phyloP scores from a whole-genome alignment of 192 early-diverging fungal genomes.

The Anaeromyces robustus region DNA sequence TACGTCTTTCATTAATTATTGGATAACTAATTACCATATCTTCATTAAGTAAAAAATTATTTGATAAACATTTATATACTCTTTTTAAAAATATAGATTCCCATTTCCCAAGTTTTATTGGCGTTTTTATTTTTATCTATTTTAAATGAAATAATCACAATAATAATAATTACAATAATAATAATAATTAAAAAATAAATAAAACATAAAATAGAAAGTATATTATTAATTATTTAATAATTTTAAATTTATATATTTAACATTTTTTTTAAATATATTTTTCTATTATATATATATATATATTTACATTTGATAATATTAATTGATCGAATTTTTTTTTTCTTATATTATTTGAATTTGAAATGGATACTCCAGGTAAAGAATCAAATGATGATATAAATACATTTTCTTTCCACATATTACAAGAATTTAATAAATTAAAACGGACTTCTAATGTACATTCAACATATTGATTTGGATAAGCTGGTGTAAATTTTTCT shows the following conservation, averaged over 20 bases:
- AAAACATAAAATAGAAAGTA: background rate
- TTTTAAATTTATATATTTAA: no score
- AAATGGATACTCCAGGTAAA: background rate
- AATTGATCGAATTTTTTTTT: background rate
- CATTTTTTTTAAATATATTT: no score
- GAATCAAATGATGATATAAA: background rate
- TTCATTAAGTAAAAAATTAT: background rate
- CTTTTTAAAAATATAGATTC: background rate
- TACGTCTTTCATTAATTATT: background rate
- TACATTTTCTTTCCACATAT: background rate
- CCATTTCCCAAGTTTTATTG: background rate
- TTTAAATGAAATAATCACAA: background rate
- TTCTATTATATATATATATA: background rate
- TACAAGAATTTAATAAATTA: background rate
- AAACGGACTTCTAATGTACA: background rate
- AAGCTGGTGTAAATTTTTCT: background rate
- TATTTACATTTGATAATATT: background rate
- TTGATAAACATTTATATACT: background rate
- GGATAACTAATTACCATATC: background rate
- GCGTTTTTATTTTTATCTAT: background rate
- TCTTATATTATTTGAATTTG: background rate
- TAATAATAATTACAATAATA: no score
- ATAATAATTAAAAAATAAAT: no score
- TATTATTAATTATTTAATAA: background rate
- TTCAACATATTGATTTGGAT: background rate